Base-by-base conservation (phyloP, 2,329 filamentous ascomycete genomes). In the Aspergillus texensis region DNA sequence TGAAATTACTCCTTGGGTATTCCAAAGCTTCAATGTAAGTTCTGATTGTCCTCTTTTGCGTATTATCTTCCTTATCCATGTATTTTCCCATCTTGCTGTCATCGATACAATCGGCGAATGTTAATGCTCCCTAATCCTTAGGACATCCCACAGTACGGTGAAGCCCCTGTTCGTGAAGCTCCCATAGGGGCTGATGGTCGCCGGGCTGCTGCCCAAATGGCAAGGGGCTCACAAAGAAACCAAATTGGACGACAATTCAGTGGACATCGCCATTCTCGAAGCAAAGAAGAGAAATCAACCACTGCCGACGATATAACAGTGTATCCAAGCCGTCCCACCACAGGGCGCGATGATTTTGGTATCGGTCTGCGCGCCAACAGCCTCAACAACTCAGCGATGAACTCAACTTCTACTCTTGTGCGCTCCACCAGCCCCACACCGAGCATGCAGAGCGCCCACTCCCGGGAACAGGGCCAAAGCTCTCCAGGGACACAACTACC, bases 1-100 rank as follows among this genome's bases (percentile, higher is more conserved):
- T 73, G 94, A 98, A 79, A 93, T 99, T 62, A 95, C 96, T 45
- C 95, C 95, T n/a, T 99, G 97, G 85, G 85, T 96, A 66, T 98
- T 95, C 75, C 95, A 98, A 79, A 92, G 95, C 75, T 86, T 86
- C 68, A 87, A 92, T 81, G 90, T 92, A 78, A 82, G 88, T 65
- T n/a, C 46, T 39, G 14, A 36, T 45, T 34, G 12, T 43, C n/a
- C 21, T 32, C 34, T 39, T n/a, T 43, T 19, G 48, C 3, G 4
- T 11, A 5, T 14, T 21, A 12, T 10, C 28, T 30, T 19, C 6
- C 16, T 4, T 21, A 12, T 32, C 48, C 10, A 28, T 50, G 6
- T n/a, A n/a, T 34, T 52, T 32, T 3, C 19, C 8, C 19, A 5
- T 12, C 30, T 10, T 34, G 19, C 28, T 30, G 48, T 32, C 16